phyloP scores from a whole-genome alignment of 495 filamentous ascomycete genomes.

The Penicillium egyptiacum region DNA sequence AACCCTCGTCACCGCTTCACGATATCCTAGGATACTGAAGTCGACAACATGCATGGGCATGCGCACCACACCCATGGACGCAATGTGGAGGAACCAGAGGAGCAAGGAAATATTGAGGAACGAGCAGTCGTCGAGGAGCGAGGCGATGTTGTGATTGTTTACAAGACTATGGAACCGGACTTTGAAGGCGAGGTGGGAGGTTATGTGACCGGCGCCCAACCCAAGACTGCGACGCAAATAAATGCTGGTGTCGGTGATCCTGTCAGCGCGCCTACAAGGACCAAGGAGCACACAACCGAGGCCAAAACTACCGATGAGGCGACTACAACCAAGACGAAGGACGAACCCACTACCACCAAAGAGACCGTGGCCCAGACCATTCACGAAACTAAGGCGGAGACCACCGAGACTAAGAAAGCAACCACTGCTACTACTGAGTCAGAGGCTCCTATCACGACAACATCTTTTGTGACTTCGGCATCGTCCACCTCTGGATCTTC shows the following conservation, averaged over 20 bases:
- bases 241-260: conserved; percentile 24
- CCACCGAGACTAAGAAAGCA: conserved; percentile 10
- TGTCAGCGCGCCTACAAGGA: conserved; percentile 16
- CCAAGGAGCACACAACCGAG: conserved; percentile 11
- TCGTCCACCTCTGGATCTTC: conserved; percentile 15
- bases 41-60: conserved; percentile 33
- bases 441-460: conserved; percentile 4
- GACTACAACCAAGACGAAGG: conserved; percentile 3
- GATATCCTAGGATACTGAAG: conserved; percentile 5
- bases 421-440: conserved; percentile 7
- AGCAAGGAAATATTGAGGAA: conserved; percentile 9
- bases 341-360: conserved; percentile 8
- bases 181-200: conserved; percentile 20
- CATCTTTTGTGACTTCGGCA: conserved; percentile 26
- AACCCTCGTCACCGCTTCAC: conserved; percentile 5
- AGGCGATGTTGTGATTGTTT: conserved; percentile 19
- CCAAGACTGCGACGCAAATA: conserved; percentile 12
- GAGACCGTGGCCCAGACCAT: conserved; percentile 6
- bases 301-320: conserved; percentile 8
- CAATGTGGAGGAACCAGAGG: conserved; percentile 20
- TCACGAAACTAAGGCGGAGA: conserved; percentile 13
- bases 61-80: conserved; percentile 26
- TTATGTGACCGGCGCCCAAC: conserved; percentile 9
- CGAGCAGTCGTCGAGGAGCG: conserved; percentile 17
- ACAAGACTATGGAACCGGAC: conserved; percentile 19